Conservation (phyloP, 2,329 filamentous ascomycete genomes). For the Nannizziopsis arthrosporioides region DNA sequence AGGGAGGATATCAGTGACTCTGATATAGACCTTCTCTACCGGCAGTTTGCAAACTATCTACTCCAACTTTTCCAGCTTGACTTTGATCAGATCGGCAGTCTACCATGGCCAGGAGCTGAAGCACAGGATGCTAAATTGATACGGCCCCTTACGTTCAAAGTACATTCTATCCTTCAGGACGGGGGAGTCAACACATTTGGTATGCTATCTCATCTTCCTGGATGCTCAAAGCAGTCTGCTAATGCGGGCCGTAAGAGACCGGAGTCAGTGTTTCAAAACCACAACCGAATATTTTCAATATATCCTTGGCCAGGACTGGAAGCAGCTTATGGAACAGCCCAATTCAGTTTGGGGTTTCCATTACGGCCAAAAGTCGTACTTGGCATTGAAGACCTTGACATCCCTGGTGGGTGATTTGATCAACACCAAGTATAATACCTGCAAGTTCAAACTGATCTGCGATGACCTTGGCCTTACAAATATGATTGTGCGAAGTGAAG, state of each 20-base stretch:
- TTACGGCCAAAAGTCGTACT: conserved; percentile 23
- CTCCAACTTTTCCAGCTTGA: conserved; percentile 24
- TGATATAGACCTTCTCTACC: conserved; percentile 22
- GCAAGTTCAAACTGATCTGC: conserved; percentile 30
- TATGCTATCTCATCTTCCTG: conserved; percentile 11
- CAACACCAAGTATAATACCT: conserved; percentile 19
- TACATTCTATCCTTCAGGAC: conserved; percentile 23
- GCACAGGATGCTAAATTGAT: conserved; percentile 7
- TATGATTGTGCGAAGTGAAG: conserved; percentile 26
- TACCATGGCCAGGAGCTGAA: conserved; percentile 16
- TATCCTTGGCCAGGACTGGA: conserved; percentile 24
- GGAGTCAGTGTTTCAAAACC: conserved; percentile 21
- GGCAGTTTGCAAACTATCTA: conserved; percentile 21
- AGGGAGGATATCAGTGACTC: conserved; percentile 21
- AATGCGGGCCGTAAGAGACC: conserved; percentile 19
- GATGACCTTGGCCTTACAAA: conserved; percentile 30
- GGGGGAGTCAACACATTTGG: conserved; percentile 25
- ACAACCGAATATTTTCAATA: conserved; percentile 28
- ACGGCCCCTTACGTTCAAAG: conserved; percentile 27
- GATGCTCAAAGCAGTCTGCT: conserved; percentile 13
- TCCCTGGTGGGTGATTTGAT: conserved; percentile 20
- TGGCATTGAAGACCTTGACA: conserved; percentile 22
- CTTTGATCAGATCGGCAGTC: conserved; percentile 23
- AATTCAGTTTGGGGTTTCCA: conserved; percentile 22
- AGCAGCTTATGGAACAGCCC: conserved; percentile 25